phyloP scores from a whole-genome alignment of 2,329 filamentous ascomycete species.

The Cytospora schulzeri region DNA sequence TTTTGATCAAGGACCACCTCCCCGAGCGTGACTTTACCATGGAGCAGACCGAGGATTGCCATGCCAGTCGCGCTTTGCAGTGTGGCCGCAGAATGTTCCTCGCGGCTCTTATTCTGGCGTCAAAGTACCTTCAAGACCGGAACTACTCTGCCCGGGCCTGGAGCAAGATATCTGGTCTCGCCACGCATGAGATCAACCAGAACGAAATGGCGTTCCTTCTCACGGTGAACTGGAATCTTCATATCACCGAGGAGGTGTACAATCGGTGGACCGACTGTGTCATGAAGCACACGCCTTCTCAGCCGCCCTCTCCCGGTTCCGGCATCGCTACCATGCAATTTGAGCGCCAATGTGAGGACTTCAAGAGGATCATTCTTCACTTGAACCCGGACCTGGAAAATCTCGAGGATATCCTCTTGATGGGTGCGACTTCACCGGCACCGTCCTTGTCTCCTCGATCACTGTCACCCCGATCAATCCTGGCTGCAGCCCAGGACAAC shows the following conservation, averaged over 20 bases:
- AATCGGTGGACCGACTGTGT: constrained; percentile 94
- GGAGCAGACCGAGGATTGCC: constrained; percentile 76
- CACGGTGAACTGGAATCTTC: constrained; percentile 91
- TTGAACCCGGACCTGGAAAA: constrained; percentile 62
- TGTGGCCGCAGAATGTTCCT: constrained; percentile 98
- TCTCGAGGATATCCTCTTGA: constrained; percentile 51
- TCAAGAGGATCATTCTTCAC: constrained; percentile 60
- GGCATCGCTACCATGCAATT: constrained; percentile 43
- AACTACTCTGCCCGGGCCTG: constrained; percentile 97
- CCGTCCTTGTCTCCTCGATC: constrained; percentile 26
- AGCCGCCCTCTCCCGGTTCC: constrained; percentile 55
- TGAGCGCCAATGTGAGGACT: constrained; percentile 54
- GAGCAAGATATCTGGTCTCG: constrained; percentile 98
- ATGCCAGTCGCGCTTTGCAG: constrained; percentile 78
- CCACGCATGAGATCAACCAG: constrained; percentile 90
- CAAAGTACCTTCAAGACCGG: constrained; percentile 96
- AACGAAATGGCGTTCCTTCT: constrained; percentile 92
- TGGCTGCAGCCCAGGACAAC: constrained; percentile 46
- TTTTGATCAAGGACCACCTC: constrained; percentile 89
- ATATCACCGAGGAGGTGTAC: constrained; percentile 87
- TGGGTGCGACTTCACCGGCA: constrained; percentile 18
- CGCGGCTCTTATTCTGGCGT: constrained; percentile 89
- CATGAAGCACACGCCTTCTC: constrained; percentile 74
- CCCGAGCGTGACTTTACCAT: constrained; percentile 82
- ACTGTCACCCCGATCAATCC: constrained; percentile 46